Conservation (phyloP, 2,329 filamentous ascomycete species). For the Ceratocystis papillata region DNA sequence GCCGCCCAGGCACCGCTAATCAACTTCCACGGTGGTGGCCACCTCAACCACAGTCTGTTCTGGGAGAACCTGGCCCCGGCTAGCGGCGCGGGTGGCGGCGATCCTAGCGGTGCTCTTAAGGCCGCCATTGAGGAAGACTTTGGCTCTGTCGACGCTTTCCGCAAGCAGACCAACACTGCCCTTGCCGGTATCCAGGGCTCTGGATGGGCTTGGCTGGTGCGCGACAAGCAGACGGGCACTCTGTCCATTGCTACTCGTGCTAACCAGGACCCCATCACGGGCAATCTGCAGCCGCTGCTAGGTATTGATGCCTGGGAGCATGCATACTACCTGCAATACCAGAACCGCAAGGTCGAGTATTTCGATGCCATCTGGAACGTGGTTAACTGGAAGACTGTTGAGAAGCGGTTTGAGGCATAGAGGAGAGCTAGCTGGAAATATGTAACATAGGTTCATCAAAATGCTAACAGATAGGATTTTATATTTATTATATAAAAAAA, state of each 20-base stretch:
- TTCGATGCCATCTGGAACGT: constrained; percentile 91
- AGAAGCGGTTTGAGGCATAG: constrained; percentile 56
- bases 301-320: constrained; percentile 96
- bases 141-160: constrained; percentile 53
- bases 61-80: constrained; percentile 71
- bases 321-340: constrained; percentile 89
- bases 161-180: constrained; percentile 55
- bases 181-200: constrained; percentile 72
- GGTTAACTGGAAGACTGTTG: constrained; percentile 87
- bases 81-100: constrained; percentile 50
- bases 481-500: too few species aligned
- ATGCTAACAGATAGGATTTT: too few species aligned
- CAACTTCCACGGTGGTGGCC: constrained; percentile 75
- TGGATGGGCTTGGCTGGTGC: constrained; percentile 84
- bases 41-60: constrained; percentile 79
- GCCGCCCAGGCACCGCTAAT: constrained; percentile 45
- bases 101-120: constrained; percentile 51
- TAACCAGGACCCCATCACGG: constrained; percentile 84
- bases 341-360: constrained; percentile 96
- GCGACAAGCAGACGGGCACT: constrained; percentile 52
- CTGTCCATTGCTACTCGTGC: constrained; percentile 59
- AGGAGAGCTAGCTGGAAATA: neutral
- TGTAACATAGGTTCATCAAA: neutral
- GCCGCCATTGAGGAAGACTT: constrained; percentile 55
- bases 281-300: constrained; percentile 68